Evolutionary conservation across 139 green algal genomes (phyloP).

Genomic region (Chlamydomonas sp.): DNA sequence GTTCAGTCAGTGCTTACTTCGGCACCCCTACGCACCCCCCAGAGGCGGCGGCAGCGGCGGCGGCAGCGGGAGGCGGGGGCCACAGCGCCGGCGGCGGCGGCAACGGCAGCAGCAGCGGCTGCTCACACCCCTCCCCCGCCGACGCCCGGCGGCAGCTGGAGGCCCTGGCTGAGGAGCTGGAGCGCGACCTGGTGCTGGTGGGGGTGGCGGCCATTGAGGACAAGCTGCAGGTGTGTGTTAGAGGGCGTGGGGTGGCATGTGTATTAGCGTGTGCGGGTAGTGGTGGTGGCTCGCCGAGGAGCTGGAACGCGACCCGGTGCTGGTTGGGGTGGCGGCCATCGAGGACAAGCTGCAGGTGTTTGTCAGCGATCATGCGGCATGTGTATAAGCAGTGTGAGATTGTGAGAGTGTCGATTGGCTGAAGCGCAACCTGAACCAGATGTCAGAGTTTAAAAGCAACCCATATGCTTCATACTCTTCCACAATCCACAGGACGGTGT

Average conservation of each 20-base stretch:
- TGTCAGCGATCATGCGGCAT: background rate
- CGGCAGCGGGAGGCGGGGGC: background rate
- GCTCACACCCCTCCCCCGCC: background rate
- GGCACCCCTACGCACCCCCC: too few relatives aligned
- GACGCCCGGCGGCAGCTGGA: slow-evolving; percentile 39
- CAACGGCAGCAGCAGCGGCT: background rate
- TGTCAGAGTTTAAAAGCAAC: too few relatives aligned
- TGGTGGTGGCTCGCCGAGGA: slow-evolving; percentile 48
- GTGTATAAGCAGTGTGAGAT: too few relatives aligned
- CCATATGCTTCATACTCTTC: too few relatives aligned
- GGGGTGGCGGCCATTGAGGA: slow-evolving; percentile 79
- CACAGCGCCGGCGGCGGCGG: background rate
- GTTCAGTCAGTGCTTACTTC: too few relatives aligned
- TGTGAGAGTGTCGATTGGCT: too few relatives aligned
- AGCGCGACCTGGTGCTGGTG: slow-evolving; percentile 66
- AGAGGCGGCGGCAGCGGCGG: background rate
- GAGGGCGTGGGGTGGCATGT: too few relatives aligned
- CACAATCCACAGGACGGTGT: too few relatives aligned
- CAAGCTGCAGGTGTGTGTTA: slow-evolving; percentile 61
- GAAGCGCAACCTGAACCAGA: too few relatives aligned
- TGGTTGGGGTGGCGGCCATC: slow-evolving; percentile 75
- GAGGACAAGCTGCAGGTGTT: slow-evolving; percentile 76
- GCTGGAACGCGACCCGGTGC: slow-evolving; percentile 61
- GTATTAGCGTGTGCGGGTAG: too few relatives aligned
- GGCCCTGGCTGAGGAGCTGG: slow-evolving; percentile 56